Base-by-base conservation (phyloP, 306 rosid genomes). In the Trichosanthes cucumerina region DNA sequence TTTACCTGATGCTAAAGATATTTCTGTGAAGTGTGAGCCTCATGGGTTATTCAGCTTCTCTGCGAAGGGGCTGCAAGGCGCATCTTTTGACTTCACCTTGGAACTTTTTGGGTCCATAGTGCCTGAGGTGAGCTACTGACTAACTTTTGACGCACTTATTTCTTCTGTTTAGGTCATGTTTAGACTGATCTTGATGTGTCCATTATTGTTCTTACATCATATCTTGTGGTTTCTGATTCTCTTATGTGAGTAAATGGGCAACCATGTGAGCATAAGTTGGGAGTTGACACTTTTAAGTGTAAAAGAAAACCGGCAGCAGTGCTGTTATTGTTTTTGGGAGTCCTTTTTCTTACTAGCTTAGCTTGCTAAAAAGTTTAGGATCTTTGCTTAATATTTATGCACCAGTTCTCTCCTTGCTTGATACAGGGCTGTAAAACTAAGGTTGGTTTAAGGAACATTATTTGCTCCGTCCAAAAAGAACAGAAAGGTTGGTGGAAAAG, bases 401-500 rank as follows among this genome's bases (percentile, higher is more conserved):
- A 9, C 59, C 38, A 84, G 57, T 41, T 84, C 54, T 72, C 74
- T 15, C 52, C 54, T 80, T 64, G 81, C 21, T 50, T 43, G 56
- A 41, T 69, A 23, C 75, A 91, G 89, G 89, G 89, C 72, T 89
- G 96, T 81, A 90, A 88, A 86, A 92, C 86, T 65, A 90, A 88
- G 82, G 57, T 85, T 56, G 92, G 97, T 78, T 75, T 87, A 76
- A 88, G 97, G 85, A 92, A 90, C 87, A 92, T 90, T 57, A 79
- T 90, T 26, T 92, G 96, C 85, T 85, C 89, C 53, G 78, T 92
- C 79, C 96, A 89, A 86, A 92, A 92, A 81, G 87, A 84, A 73
- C 86, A 90, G 81, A 90, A 85, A 80, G 90, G 87, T 79, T 92
- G 97, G 97, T 92, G 97, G 92, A 87, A 88, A 78, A 82, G 97